Evolutionary conservation across 148 eudicot species (phyloP), one percentile per base, ranked within the genome.

Genomic region (Gaultheria prostrata): DNA sequence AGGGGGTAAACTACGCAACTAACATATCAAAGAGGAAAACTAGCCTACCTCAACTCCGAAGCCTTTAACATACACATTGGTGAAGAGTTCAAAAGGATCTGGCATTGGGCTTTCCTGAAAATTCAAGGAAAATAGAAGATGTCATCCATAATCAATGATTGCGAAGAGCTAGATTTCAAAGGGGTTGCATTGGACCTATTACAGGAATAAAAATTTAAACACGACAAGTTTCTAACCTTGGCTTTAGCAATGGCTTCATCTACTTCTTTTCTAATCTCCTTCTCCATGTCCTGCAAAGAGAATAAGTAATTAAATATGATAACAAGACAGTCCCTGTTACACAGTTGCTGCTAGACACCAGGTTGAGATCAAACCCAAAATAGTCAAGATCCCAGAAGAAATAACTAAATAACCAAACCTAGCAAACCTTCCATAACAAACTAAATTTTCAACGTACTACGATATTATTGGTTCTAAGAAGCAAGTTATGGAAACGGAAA

Each of bases 41-140:
- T 28, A 39, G 43, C 70, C 63, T 93, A 97, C 99, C 98, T 97
- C 96, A 63, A 83, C 90, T 32, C 98, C 97, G 43, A 78, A 85
- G 80, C 98, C 97, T 90, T 97, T 94, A 75, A 87, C 92, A 86
- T 92, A 94, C 70, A 97, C 90, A 86, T 97, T 93, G 79, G 93
- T 93, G 78, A 94, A 94, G 30, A 94, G 94, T 74, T 94, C 94
- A 11, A 95, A 90, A 69, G 92, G 79, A 80, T 94, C 96, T 74
- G 97, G 99, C 95, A 93, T 86, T 67, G 95, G 95, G 86, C 99
- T 91, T 89, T 93, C 98, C 99, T 97, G 95, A 67, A 35, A 88
- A 88, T 51, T 79, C 73, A 83, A 87, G 45, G 76, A 43, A 82
- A 63, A 32, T 17, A 83, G 15, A 50, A 12, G 20, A 61, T 53